These are phyloP conservation scores for Saccharomyces hybrid DNA, from an alignment of 1,139 yeast genomes.

Conservation along the genomic window DNA sequence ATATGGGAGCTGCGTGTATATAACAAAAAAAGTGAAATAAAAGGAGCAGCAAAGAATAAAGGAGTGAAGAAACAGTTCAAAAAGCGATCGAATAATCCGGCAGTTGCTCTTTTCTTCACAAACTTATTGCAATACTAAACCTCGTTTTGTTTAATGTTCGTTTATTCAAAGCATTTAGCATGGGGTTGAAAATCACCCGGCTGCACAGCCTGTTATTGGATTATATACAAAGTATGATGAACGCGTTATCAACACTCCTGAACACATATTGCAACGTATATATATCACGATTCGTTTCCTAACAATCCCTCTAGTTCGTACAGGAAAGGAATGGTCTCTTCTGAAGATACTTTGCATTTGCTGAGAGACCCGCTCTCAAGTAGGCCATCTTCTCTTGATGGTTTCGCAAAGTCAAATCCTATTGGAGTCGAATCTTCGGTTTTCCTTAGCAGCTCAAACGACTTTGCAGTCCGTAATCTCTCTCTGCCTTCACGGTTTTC, in stretches of 20 bases:
- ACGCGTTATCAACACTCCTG: background rate
- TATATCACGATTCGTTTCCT: constrained; percentile 3
- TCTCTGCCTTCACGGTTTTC: constrained; percentile 26
- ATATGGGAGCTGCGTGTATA: background rate
- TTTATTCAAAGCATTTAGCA: background rate
- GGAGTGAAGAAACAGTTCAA: background rate
- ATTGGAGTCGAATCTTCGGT: constrained; percentile 7
- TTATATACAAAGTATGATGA: background rate
- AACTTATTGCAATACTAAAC: background rate
- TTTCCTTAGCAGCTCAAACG: constrained; percentile 25
- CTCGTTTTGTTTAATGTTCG: background rate
- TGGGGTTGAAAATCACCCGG: constrained; percentile 2
- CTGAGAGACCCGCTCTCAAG: background rate
- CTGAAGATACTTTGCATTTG: constrained; percentile 8
- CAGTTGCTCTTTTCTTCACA: background rate
- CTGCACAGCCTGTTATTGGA: background rate
- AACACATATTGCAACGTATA: background rate
- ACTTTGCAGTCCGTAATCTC: constrained; percentile 23
- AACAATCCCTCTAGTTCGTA: constrained; percentile 12
- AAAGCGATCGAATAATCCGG: background rate
- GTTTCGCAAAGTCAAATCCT: background rate
- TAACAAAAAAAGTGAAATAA: background rate
- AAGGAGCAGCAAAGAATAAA: background rate
- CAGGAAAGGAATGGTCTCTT: constrained; percentile 14
- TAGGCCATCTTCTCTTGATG: background rate